A percentile compares a stretch with the other conserved stretches of the same genome.
phyloP scores from a whole-genome alignment of 2,329 filamentous ascomycete genomes.

The Cordyceps cicadae region DNA sequence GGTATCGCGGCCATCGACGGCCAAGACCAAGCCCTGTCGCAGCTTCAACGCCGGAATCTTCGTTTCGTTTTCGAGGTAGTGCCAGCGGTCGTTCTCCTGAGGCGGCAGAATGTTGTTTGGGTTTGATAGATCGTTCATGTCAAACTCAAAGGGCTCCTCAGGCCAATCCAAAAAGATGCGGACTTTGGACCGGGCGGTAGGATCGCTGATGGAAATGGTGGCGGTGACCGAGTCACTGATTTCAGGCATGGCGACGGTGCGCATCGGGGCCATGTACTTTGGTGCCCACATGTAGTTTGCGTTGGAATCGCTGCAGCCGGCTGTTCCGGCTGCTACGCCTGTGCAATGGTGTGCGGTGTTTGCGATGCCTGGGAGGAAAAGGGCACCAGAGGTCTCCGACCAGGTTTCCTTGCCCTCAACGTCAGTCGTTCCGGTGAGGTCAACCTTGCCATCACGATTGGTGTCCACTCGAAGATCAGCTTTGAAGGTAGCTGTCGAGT shows the following conservation, averaged over 20 bases:
- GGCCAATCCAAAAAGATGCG: background rate
- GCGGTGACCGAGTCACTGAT: background rate
- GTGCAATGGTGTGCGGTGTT: background rate
- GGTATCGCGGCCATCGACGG: background rate
- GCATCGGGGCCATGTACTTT: background rate
- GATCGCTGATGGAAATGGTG: background rate
- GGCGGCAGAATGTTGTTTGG: background rate
- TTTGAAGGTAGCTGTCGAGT: background rate
- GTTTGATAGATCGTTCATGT: background rate
- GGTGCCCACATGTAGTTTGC: background rate
- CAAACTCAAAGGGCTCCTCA: background rate
- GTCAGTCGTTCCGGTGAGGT: background rate
- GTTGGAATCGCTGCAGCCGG: background rate
- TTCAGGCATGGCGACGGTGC: background rate
- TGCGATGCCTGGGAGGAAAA: background rate
- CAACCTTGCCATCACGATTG: background rate
- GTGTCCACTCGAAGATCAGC: background rate
- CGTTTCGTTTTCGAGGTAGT: background rate
- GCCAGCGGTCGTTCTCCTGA: background rate
- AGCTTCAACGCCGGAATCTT: background rate
- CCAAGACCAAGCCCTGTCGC: slow-evolving; percentile 13
- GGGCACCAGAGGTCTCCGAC: background rate
- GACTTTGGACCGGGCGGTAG: background rate
- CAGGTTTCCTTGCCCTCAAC: background rate
- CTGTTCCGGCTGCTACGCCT: too few species aligned